These are phyloP conservation scores for Mycosphaerella sp. DNA, from an alignment of 2,329 filamentous ascomycete species.

Conservation along the genomic window DNA sequence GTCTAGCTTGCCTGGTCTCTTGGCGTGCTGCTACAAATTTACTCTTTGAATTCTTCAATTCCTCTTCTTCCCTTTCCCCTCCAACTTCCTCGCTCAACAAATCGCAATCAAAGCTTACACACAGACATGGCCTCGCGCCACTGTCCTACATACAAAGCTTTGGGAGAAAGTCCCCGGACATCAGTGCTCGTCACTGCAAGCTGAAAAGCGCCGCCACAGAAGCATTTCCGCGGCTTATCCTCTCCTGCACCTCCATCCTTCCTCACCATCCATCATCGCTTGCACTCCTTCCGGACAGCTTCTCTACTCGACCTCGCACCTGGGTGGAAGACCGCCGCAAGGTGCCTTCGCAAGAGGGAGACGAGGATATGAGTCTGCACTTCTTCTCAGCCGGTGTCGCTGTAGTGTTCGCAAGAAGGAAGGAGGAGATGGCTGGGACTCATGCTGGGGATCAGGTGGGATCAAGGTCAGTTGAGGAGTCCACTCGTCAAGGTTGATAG, in stretches of 20 bases:
- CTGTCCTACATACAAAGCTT: slow-evolving; percentile 56
- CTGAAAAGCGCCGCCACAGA: slow-evolving; percentile 99
- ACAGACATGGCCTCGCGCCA: slow-evolving; percentile 55
- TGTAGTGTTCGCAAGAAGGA: slow-evolving; percentile 31
- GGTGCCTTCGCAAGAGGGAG: slow-evolving; percentile 39
- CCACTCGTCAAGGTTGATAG: slow-evolving; percentile 91
- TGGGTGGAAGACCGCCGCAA: slow-evolving; percentile 39
- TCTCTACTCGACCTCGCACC: slow-evolving; percentile 34
- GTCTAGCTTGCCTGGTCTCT: neutral
- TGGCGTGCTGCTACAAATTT: slow-evolving; percentile 43
- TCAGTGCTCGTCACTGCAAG: slow-evolving; percentile 49
- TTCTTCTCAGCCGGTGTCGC: slow-evolving; percentile 33
- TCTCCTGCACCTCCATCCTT: slow-evolving; percentile 48
- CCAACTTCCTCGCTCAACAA: slow-evolving; percentile 92
- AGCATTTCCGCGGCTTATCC: slow-evolving; percentile 77
- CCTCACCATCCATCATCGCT: slow-evolving; percentile 47
- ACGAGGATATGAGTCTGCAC: slow-evolving; percentile 88
- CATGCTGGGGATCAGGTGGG: slow-evolving; percentile 36
- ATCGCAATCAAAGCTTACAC: slow-evolving; percentile 99
- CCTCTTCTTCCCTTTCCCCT: slow-evolving; percentile 36
- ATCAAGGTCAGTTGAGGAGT: slow-evolving; percentile 50
- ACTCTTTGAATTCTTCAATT: slow-evolving; percentile 16
- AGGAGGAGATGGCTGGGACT: slow-evolving; percentile 35
- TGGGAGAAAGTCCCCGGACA: slow-evolving; percentile 99
- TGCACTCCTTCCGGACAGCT: slow-evolving; percentile 42